Base-by-base conservation (phyloP, 768 basidiomycete genomes). In the Calocera viscosa region DNA sequence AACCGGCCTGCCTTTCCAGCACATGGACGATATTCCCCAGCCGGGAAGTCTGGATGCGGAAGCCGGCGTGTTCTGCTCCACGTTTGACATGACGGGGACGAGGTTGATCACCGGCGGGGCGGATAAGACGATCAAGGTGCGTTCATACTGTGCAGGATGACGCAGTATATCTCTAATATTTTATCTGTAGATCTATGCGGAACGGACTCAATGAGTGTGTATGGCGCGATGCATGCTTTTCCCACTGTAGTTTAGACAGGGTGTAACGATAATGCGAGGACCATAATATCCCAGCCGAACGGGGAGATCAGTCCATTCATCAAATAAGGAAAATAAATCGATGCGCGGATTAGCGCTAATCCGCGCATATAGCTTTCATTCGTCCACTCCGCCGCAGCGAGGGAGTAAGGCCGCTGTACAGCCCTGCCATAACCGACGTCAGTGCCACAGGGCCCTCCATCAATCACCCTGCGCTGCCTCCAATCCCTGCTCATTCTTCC, bases 21-120 rank as follows among this genome's bases (percentile, higher is more conserved):
- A 90, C 67, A 75, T 94, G 78, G 90, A 94, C 64, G 94, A 97
- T 73, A 82, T 94, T 1, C 94, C 94, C 0, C 96, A 98, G 73
- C 94, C 95, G 0, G 96, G 96, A n/a, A 94, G 91, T 35, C 83
- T 99, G 38, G 95, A 99, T 73, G 95, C 95, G 0, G 96, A 99
- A 77, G 87, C 95, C 0, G 95, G 95, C 67, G 84, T 96, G 12
- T 97, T 96, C 80, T 95, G 91, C 74, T 96, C 94, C 17, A 94
- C 92, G 17, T 99, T 98, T 77, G 96, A 98, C 76, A 82, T 87
- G 75, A 97, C 95, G 0, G 96, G 96, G 1, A 94, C 94, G 35
- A 82, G 95, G 67, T 75, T 99, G 67, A 93, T 94, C 71, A 96
- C 94, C 17, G 96, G 96, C 39, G 90, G 94, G 2, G 96, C 96